A percentile compares a stretch with the other conserved stretches of the same genome.
These are phyloP conservation scores for Populus tremula DNA, from an alignment of 345 rosid species.

Conservation along the genomic window DNA sequence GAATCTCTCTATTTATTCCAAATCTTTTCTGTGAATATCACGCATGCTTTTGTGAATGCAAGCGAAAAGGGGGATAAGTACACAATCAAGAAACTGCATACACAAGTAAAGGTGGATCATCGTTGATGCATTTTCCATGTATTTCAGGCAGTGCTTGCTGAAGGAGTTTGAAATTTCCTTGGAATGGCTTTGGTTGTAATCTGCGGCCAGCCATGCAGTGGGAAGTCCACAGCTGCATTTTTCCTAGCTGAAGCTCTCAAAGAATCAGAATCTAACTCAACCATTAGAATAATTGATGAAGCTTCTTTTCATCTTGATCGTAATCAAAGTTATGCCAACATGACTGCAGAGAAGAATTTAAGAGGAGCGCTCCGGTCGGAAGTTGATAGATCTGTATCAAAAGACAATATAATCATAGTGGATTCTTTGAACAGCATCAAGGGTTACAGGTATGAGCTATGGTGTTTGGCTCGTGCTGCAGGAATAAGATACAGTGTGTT, in stretches of 20 bases:
- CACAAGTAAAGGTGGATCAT: too few species aligned
- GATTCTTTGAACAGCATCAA: constrained; percentile 94
- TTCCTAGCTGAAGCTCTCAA: constrained; percentile 62
- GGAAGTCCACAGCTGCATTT: constrained; percentile 68
- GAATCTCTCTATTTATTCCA: neutral
- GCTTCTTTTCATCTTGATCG: constrained; percentile 81
- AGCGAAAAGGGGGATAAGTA: too few species aligned
- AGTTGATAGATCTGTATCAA: constrained; percentile 95
- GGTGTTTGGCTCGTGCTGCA: constrained; percentile 94
- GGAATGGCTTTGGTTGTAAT: constrained; percentile 92
- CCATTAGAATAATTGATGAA: constrained; percentile 66
- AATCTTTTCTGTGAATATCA: neutral
- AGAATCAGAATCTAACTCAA: constrained; percentile 60
- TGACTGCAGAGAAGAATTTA: constrained; percentile 86
- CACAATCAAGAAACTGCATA: neutral
- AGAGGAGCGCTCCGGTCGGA: constrained; percentile 94
- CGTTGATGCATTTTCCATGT: neutral
- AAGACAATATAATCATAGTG: constrained; percentile 69
- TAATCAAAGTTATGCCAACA: constrained; percentile 80
- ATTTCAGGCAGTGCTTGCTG: neutral
- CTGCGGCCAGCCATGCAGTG: constrained; percentile 96
- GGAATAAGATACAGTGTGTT: constrained; percentile 82
- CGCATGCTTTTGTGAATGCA: neutral
- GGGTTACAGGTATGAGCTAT: constrained; percentile 90
- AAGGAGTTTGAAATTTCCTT: neutral